phyloP scores from a whole-genome alignment of 2,329 filamentous ascomycete genomes.

The Colletotrichum phormii region DNA sequence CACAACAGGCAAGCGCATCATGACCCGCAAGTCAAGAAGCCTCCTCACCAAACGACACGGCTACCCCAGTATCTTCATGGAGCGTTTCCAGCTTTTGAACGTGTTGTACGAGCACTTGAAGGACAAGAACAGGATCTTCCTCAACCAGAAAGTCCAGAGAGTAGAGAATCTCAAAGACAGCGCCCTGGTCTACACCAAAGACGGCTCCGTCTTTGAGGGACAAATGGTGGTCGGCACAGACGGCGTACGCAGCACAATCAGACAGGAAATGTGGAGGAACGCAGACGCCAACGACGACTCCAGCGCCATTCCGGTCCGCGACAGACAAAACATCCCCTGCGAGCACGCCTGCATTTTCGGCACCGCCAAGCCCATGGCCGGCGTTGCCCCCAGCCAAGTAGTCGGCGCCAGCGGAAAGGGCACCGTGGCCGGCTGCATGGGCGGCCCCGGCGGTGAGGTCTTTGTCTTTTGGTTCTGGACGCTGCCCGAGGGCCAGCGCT shows the following conservation, averaged over 20 bases:
- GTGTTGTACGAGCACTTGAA: slow-evolving; percentile 47
- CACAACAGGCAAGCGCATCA: slow-evolving; percentile 21
- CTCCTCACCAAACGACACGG: slow-evolving; percentile 39
- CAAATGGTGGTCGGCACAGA: slow-evolving; percentile 53
- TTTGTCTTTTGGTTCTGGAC: slow-evolving; percentile 35
- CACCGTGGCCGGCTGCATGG: slow-evolving; percentile 23
- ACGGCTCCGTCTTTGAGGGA: slow-evolving; percentile 46
- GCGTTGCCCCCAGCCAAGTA: slow-evolving; percentile 18
- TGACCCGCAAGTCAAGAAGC: slow-evolving; percentile 5
- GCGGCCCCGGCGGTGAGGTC: slow-evolving; percentile 3
- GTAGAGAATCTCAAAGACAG: slow-evolving; percentile 24
- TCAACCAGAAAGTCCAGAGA: slow-evolving; percentile 34
- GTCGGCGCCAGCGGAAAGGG: slow-evolving; percentile 14
- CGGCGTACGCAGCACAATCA: slow-evolving; percentile 52
- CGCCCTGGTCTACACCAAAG: slow-evolving; percentile 45
- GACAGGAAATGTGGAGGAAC: slow-evolving; percentile 44
- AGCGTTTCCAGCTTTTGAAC: slow-evolving; percentile 49
- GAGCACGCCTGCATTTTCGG: slow-evolving; percentile 34
- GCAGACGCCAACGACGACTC: slow-evolving; percentile 26
- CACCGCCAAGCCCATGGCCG: slow-evolving; percentile 19
- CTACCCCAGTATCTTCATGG: slow-evolving; percentile 49
- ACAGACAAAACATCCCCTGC: slow-evolving; percentile 16
- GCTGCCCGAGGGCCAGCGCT: slow-evolving; percentile 11
- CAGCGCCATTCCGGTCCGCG: slow-evolving; percentile 17
- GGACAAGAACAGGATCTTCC: slow-evolving; percentile 41